These are phyloP conservation scores for Eremomyces bilateralis DNA, from an alignment of 495 filamentous ascomycete species.

Conservation along the genomic window DNA sequence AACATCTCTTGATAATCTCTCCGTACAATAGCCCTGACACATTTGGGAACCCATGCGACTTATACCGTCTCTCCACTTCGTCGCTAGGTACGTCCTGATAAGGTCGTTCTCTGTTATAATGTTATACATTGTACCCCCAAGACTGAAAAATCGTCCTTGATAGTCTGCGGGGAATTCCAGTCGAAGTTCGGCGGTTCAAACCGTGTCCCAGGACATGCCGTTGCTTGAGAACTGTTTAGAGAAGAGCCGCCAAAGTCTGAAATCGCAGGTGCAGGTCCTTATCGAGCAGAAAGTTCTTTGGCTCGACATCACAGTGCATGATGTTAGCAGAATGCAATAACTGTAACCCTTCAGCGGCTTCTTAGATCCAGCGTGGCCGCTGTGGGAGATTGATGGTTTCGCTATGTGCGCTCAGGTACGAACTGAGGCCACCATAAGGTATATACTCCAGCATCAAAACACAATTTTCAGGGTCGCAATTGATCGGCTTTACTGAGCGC, in stretches of 20 bases:
- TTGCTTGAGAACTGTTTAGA: neutral
- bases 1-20: too few species aligned
- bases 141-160: too few species aligned
- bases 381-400: neutral
- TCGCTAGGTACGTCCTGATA: too few species aligned
- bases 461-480: neutral
- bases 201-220: too few species aligned
- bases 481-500: neutral
- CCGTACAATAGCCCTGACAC: too few species aligned
- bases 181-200: too few species aligned
- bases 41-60: too few species aligned
- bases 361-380: neutral
- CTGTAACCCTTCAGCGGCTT: neutral
- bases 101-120: too few species aligned
- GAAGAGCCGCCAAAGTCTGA: neutral
- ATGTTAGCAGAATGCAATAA: neutral
- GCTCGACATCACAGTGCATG: neutral
- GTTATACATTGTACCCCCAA: too few species aligned
- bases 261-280: neutral
- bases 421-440: neutral
- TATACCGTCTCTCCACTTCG: too few species aligned
- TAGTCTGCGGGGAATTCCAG: too few species aligned
- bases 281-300: neutral
- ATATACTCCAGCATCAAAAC: neutral
- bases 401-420: neutral